Conservation (phyloP, 345 rosid genomes). For the Citrus mangshanensis region DNA sequence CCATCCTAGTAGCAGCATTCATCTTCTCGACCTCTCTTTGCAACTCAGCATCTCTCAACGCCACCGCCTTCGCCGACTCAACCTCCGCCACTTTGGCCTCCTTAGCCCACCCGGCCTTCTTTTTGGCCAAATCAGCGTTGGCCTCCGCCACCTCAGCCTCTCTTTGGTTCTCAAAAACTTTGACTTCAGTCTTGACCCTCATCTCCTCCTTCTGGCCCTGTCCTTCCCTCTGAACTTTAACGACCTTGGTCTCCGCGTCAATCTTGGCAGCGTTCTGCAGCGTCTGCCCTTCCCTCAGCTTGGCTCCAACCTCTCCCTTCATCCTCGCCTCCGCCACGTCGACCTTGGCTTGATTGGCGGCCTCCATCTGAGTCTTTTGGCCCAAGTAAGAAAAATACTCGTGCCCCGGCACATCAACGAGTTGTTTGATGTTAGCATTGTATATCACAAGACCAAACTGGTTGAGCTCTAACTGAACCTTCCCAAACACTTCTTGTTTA, state of each 20-base stretch:
- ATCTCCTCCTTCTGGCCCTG: slow-evolving; percentile 72
- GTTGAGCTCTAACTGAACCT: slow-evolving; percentile 28
- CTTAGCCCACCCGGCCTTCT: slow-evolving; percentile 68
- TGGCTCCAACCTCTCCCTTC: slow-evolving; percentile 80
- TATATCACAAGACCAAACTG: slow-evolving; percentile 14
- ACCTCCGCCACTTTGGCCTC: slow-evolving; percentile 72
- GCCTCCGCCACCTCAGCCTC: slow-evolving; percentile 78
- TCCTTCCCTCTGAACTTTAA: slow-evolving; percentile 53
- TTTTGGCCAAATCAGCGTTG: slow-evolving; percentile 59
- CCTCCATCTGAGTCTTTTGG: slow-evolving; percentile 88
- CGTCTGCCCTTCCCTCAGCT: slow-evolving; percentile 54
- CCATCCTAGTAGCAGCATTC: slow-evolving; percentile 61
- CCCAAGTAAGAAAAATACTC: slow-evolving; percentile 87
- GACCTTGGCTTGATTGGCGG: slow-evolving; percentile 70
- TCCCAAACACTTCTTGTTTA: slow-evolving; percentile 70
- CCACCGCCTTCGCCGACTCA: slow-evolving; percentile 68
- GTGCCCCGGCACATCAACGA: slow-evolving; percentile 80
- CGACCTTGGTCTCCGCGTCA: slow-evolving; percentile 68
- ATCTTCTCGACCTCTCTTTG: slow-evolving; percentile 70
- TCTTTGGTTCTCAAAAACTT: slow-evolving; percentile 66
- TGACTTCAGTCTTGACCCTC: slow-evolving; percentile 55
- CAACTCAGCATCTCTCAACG: slow-evolving; percentile 68
- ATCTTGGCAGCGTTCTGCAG: slow-evolving; percentile 73
- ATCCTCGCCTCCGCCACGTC: slow-evolving; percentile 77
- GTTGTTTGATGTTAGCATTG: slow-evolving; percentile 81